Conservation (phyloP, 352 stramenopile species). For the Phytophthora brassicae region DNA sequence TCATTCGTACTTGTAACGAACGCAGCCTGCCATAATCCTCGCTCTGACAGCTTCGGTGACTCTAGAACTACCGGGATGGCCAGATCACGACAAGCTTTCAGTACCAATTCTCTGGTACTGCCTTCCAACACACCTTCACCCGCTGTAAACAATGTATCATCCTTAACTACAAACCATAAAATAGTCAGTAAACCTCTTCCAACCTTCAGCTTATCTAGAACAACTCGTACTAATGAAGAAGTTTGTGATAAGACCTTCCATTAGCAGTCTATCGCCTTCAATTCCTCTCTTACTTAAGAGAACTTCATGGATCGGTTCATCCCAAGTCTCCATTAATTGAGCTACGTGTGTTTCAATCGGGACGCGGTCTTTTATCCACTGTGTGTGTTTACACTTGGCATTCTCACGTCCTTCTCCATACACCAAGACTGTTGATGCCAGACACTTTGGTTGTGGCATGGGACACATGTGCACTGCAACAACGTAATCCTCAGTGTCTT, state of each 20-base stretch:
- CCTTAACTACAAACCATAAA: constrained; percentile 34
- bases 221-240: constrained; percentile 66
- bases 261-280: constrained; percentile 36
- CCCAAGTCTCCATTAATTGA: constrained; percentile 21
- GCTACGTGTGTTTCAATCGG: constrained; percentile 44
- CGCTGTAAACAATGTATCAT: constrained; percentile 52
- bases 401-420: constrained; percentile 46
- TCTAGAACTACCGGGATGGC: constrained; percentile 58
- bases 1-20: constrained; percentile 81
- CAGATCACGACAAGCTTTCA: constrained; percentile 58
- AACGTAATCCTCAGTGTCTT: constrained; percentile 21
- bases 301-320: constrained; percentile 52
- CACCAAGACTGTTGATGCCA: constrained; percentile 50
- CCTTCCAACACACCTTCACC: constrained; percentile 47
- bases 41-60: constrained; percentile 54
- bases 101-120: constrained; percentile 63
- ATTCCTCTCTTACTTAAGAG: constrained; percentile 38
- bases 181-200: not conserved
- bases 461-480: constrained; percentile 55
- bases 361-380: constrained; percentile 64
- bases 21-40: constrained; percentile 53
- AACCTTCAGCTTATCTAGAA: not conserved
- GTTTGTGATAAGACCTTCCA: constrained; percentile 82
- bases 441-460: constrained; percentile 50
- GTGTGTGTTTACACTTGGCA: constrained; percentile 64